A percentile compares a stretch with the other conserved stretches of the same genome.
Conservation (phyloP, 768 basidiomycete genomes). For the Lyophyllum decastes region DNA sequence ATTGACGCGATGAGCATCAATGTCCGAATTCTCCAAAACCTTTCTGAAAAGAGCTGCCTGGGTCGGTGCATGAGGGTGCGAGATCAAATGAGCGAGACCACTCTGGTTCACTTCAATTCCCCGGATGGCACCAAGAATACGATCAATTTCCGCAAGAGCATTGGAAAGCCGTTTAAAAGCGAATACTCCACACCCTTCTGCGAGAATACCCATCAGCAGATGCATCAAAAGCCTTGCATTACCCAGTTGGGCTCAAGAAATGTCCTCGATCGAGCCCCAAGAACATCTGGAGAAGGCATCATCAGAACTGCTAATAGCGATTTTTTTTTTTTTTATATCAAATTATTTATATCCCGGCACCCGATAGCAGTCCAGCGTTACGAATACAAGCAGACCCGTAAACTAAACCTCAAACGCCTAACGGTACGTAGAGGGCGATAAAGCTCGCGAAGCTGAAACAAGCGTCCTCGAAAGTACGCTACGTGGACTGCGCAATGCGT, state of each 20-base stretch:
- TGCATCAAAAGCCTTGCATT: slow-evolving; percentile 71
- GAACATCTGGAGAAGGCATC: slow-evolving; percentile 53
- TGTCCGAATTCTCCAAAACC: slow-evolving; percentile 44
- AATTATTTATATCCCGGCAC: no score
- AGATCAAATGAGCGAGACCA: slow-evolving; percentile 66
- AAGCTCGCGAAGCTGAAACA: no score
- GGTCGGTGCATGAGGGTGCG: slow-evolving; percentile 66
- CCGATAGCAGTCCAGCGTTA: no score
- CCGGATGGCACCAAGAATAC: slow-evolving; percentile 67
- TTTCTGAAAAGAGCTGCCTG: slow-evolving; percentile 57
- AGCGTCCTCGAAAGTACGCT: no score
- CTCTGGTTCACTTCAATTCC: slow-evolving; percentile 75
- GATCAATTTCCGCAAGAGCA: slow-evolving; percentile 66
- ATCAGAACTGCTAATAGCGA: background rate
- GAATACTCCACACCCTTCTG: slow-evolving; percentile 69
- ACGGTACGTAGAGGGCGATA: no score
- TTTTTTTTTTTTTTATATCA: no score
- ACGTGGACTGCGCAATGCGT: no score
- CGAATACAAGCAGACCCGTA: no score
- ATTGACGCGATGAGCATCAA: slow-evolving; percentile 49
- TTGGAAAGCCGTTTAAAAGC: slow-evolving; percentile 71
- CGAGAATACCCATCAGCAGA: slow-evolving; percentile 76
- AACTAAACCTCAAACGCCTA: no score
- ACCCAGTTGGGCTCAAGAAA: slow-evolving; percentile 66
- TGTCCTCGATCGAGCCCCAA: slow-evolving; percentile 68